Percentiles rank a stretch among this genome's conserved stretches.
These are phyloP conservation scores for Tricholoma sp. DNA, from an alignment of 768 basidiomycete genomes.

Conservation along the genomic window DNA sequence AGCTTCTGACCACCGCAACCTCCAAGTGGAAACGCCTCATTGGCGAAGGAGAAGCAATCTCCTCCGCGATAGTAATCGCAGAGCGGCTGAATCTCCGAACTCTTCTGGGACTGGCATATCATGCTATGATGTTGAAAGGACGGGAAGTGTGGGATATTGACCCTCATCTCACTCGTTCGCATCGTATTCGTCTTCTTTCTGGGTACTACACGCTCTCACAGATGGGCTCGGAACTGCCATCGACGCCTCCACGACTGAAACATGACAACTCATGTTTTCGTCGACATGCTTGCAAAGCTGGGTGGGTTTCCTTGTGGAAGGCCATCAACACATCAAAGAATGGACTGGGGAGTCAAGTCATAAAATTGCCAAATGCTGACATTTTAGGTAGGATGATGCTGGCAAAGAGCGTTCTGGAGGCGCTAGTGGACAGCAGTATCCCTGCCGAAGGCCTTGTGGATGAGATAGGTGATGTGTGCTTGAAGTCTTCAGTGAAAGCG, in stretches of 20 bases:
- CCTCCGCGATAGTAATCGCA: slow-evolving; percentile 39
- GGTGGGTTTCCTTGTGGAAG: slow-evolving; percentile 43
- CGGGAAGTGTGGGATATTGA: slow-evolving; percentile 45
- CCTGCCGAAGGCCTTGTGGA: slow-evolving; percentile 30
- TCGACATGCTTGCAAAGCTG: slow-evolving; percentile 37
- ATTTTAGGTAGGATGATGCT: slow-evolving; percentile 41
- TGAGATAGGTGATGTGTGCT: slow-evolving; percentile 42
- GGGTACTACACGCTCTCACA: slow-evolving; percentile 46
- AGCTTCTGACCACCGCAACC: slow-evolving; percentile 37
- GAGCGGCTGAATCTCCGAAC: slow-evolving; percentile 42
- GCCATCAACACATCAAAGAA: slow-evolving; percentile 28
- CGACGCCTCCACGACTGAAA: slow-evolving; percentile 34
- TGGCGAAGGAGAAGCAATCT: slow-evolving; percentile 38
- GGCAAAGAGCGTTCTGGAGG: slow-evolving; percentile 42
- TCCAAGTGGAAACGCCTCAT: slow-evolving; percentile 45
- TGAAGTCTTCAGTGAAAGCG: slow-evolving; percentile 36
- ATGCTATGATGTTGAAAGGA: slow-evolving; percentile 48
- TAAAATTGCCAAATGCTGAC: slow-evolving; percentile 39
- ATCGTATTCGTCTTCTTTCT: slow-evolving; percentile 46
- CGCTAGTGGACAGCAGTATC: slow-evolving; percentile 38
- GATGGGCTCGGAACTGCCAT: slow-evolving; percentile 39
- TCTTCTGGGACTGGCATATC: slow-evolving; percentile 46
- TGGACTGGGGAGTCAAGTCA: slow-evolving; percentile 22
- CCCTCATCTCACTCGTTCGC: slow-evolving; percentile 37
- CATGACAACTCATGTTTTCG: slow-evolving; percentile 38